phyloP scores from a whole-genome alignment of 140 eudicot genomes.

The Flaveria floridana region DNA sequence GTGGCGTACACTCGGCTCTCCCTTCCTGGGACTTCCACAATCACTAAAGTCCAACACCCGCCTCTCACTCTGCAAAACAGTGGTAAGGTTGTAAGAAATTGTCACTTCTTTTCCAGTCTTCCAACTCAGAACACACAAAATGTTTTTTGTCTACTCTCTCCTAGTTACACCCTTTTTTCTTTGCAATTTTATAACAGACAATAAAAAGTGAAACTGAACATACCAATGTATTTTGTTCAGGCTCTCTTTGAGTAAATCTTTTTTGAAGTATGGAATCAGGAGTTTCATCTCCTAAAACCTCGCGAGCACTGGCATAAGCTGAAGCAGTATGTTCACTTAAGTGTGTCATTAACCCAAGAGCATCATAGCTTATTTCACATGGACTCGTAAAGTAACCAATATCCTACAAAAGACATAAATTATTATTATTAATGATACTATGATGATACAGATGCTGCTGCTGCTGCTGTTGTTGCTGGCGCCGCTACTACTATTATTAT shows the following conservation, averaged over 20 bases:
- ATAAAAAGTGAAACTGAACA: slow-evolving; percentile 11
- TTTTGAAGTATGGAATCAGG: slow-evolving; percentile 59
- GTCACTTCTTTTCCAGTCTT: background rate
- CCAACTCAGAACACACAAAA: no score
- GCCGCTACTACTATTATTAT: background rate
- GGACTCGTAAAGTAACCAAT: slow-evolving; percentile 67
- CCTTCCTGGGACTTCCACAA: slow-evolving; percentile 69
- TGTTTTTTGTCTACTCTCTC: background rate
- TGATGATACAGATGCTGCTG: no score
- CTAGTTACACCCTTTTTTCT: background rate
- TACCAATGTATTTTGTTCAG: slow-evolving; percentile 51
- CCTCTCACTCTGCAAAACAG: slow-evolving; percentile 53
- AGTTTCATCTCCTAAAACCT: slow-evolving; percentile 76
- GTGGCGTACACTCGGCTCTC: slow-evolving; percentile 33
- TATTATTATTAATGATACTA: background rate
- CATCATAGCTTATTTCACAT: slow-evolving; percentile 64
- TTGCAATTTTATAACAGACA: background rate
- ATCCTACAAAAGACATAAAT: slow-evolving; percentile 47
- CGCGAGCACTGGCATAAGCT: slow-evolving; percentile 67
- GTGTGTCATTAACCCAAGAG: slow-evolving; percentile 74
- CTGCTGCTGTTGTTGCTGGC: no score
- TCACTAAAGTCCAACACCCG: slow-evolving; percentile 78
- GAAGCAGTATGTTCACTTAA: slow-evolving; percentile 69
- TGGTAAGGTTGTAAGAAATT: background rate
- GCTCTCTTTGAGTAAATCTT: slow-evolving; percentile 26